Percentiles rank a stretch among this genome's conserved stretches.
phyloP scores from a whole-genome alignment of 2,329 filamentous ascomycete species.

The Geosmithia flava region DNA sequence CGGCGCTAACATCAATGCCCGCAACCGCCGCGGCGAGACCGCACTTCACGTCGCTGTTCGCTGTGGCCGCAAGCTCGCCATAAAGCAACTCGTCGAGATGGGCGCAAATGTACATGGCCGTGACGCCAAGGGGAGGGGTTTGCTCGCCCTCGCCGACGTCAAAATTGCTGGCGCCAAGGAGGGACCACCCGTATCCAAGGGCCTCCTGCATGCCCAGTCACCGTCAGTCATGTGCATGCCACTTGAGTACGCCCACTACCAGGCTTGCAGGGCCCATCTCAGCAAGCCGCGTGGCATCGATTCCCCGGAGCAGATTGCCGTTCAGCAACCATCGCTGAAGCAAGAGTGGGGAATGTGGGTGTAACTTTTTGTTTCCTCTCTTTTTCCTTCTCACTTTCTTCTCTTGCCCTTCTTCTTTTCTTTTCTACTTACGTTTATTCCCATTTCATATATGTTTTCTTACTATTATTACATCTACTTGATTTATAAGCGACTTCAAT shows the following conservation, averaged over 20 bases:
- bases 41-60: constrained; percentile 41
- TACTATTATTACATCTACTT: too few relatives aligned
- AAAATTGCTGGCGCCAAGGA: constrained; percentile 19
- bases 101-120: constrained; percentile 35
- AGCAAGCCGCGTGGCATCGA: constrained; percentile 9
- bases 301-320: constrained; percentile 11
- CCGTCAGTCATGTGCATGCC: not conserved
- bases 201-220: too few relatives aligned
- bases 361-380: not conserved
- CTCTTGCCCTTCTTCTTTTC: too few relatives aligned
- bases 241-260: constrained; percentile 23
- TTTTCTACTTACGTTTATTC: too few relatives aligned
- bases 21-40: constrained; percentile 42
- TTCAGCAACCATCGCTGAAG: constrained; percentile 18
- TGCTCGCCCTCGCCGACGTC: constrained; percentile 32
- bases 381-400: not conserved
- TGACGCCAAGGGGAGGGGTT: constrained; percentile 28
- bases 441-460: too few relatives aligned
- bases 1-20: constrained; percentile 33
- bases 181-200: constrained; percentile 3
- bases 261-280: constrained; percentile 32
- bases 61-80: constrained; percentile 37
- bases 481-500: too few relatives aligned
- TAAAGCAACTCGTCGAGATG: constrained; percentile 29
- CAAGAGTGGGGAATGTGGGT: constrained; percentile 18